A percentile compares a stretch with the other conserved stretches of the same genome.
Evolutionary conservation across 805 yeast genomes (phyloP).

Genomic region (Starmerella floricola): DNA sequence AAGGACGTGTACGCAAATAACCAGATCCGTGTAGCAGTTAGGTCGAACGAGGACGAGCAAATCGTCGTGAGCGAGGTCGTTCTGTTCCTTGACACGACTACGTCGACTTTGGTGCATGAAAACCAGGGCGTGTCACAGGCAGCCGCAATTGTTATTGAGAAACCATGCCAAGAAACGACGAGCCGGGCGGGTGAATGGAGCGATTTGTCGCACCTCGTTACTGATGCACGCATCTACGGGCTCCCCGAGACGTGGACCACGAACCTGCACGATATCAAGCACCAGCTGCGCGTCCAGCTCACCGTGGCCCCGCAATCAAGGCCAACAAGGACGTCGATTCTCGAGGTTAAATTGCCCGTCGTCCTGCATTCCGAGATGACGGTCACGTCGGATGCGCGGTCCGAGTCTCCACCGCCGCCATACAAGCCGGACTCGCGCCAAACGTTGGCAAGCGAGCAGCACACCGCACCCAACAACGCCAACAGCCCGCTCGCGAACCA

Average conservation of each 20-base stretch:
- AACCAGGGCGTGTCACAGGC: background rate
- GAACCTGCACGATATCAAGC: slow-evolving; percentile 6
- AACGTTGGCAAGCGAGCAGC: too few species aligned
- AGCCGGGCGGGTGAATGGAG: slow-evolving; percentile 1
- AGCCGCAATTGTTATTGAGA: slow-evolving; percentile 4
- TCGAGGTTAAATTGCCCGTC: slow-evolving; percentile 5
- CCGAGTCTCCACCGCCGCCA: slow-evolving; percentile 5
- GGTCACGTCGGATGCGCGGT: background rate
- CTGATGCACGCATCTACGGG: slow-evolving; percentile 6
- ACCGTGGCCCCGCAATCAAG: slow-evolving; percentile 1
- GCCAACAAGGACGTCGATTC: background rate
- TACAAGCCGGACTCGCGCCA: background rate
- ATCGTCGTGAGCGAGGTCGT: slow-evolving; percentile 5
- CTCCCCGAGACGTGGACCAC: slow-evolving; percentile 10
- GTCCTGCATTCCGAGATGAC: slow-evolving; percentile 6
- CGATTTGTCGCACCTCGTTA: slow-evolving; percentile 4
- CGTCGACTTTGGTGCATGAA: slow-evolving; percentile 1
- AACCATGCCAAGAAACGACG: background rate
- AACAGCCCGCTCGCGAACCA: too few species aligned
- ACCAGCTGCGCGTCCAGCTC: slow-evolving; percentile 5
- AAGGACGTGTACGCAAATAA: background rate
- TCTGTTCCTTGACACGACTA: slow-evolving; percentile 9
- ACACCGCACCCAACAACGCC: background rate
- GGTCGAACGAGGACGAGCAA: background rate
- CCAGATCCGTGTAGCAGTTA: slow-evolving; percentile 2